Conservation (phyloP, 352 stramenopile species). For the Phytopythium montanum region DNA sequence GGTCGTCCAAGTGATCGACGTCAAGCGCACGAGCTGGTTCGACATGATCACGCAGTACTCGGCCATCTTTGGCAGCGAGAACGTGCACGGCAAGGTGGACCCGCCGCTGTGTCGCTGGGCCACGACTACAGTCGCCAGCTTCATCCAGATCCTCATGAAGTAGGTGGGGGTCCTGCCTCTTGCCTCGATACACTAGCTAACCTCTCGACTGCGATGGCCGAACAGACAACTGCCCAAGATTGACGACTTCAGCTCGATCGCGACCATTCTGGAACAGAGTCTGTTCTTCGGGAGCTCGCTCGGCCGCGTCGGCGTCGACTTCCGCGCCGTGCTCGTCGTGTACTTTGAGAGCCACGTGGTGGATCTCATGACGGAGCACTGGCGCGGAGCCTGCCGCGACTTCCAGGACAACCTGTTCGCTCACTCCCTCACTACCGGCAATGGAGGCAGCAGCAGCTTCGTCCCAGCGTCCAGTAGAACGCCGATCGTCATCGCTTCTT, state of each 20-base stretch:
- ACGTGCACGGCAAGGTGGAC: conserved; percentile 79
- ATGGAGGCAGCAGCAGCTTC: conserved; percentile 16
- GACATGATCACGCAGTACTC: conserved; percentile 91
- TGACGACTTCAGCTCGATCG: conserved; percentile 77
- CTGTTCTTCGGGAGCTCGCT: conserved; percentile 84
- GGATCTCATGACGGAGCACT: conserved; percentile 55
- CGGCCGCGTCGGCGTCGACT: conserved; percentile 77
- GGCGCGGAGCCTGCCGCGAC: conserved; percentile 48
- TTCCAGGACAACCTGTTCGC: conserved; percentile 56
- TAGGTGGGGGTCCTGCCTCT: conserved; percentile 17
- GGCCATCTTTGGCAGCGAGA: conserved; percentile 86
- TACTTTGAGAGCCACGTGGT: conserved; percentile 82
- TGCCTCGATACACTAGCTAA: neutral
- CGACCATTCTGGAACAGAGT: conserved; percentile 79
- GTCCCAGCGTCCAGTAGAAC: conserved; percentile 34
- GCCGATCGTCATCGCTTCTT: conserved; percentile 68
- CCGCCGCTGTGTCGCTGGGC: conserved; percentile 77
- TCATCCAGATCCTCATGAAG: conserved; percentile 81
- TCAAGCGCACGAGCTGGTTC: conserved; percentile 88
- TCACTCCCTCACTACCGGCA: conserved; percentile 29
- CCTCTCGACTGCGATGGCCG: neutral
- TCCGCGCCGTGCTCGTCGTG: conserved; percentile 75
- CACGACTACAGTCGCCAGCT: conserved; percentile 71
- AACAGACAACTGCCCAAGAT: conserved; percentile 80
- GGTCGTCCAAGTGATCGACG: conserved; percentile 85